Conservation (phyloP, 2,329 filamentous ascomycete species). For the Alternaria metachromatica region DNA sequence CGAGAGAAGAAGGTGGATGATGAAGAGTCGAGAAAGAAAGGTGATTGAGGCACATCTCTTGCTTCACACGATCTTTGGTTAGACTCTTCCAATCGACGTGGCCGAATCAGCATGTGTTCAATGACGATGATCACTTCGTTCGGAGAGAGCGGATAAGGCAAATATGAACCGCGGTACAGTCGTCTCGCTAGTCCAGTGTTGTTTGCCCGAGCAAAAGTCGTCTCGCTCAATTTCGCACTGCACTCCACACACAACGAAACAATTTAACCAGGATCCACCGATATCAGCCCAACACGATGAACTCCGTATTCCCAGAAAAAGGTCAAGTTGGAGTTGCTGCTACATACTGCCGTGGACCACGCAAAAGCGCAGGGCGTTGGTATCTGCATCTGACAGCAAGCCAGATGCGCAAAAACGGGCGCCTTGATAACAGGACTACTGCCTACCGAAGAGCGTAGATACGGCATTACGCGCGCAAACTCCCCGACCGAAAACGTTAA, state of each 20-base stretch:
- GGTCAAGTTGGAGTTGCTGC: not conserved
- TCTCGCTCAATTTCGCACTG: not conserved
- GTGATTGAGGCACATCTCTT: not conserved
- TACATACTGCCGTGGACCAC: not conserved
- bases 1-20: not conserved
- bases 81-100: accelerated
- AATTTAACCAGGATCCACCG: not conserved
- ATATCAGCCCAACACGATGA: not conserved
- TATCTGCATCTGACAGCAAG: not conserved
- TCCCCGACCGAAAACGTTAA: not conserved
- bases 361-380: not conserved
- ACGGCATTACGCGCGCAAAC: not conserved
- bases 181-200: not conserved
- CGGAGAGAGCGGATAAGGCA: not conserved
- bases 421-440: not conserved
- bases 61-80: not conserved
- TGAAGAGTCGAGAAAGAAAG: not conserved
- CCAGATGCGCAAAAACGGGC: not conserved
- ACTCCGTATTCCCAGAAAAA: not conserved
- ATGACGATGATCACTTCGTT: not conserved
- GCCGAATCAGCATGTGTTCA: not conserved
- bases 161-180: not conserved
- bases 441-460: not conserved
- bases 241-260: not conserved
- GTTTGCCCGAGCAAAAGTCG: not conserved